Evolutionary conservation across 2,329 filamentous ascomycete genomes (phyloP), one percentile per base, ranked within the genome.

Genomic region (Clarireedia homoeocarpa): DNA sequence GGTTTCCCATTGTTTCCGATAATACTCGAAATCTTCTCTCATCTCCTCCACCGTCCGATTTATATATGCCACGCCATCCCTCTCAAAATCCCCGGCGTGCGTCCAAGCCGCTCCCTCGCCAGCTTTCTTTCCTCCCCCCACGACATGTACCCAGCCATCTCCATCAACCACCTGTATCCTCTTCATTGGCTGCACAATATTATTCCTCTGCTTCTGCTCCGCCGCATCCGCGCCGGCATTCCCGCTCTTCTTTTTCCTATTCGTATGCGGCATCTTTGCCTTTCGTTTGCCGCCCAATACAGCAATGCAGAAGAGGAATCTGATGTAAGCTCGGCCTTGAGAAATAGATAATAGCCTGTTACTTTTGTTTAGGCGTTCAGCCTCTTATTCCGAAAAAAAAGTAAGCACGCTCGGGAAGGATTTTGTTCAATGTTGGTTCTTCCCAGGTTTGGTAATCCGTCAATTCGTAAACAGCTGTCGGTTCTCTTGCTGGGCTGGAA

Each of bases 111-210:
- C 51, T 6, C 48, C 49, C 6, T 57, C 52, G 23, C 53, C 58
- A 0, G 30, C 23, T n/a, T 59, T 60, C 15, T 53, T 46, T 15
- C 55, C 49, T 5, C 58, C 54, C 2, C 62, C 62, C 9, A 70
- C 54, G 26, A 70, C 64, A 58, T 70, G 67, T 24, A 65, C 66
- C 68, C 68, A 70, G n/a, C 69, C 69, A 40, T 70, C 65, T 1
- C 57, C 58, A 55, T 67, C 68, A 14, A 64, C 59, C 4, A 70
- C 51, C 36, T 69, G 59, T 40, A 59, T 62, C 34, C 68, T 53
- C 49, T 69, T 69, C 5, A 61, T 68, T 2, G 53, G 47, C 38
- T 64, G 65, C 7, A 62, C 56, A n/a, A 64, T 51, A 20, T 57
- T 55, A 2, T 50, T 47, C 51, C 45, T 39, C 58, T 52, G 15